Percentiles rank a stretch among this genome's conserved stretches.
Evolutionary conservation across 2,329 filamentous ascomycete genomes (phyloP).

Genomic region (Coleophoma eucalyptorum): DNA sequence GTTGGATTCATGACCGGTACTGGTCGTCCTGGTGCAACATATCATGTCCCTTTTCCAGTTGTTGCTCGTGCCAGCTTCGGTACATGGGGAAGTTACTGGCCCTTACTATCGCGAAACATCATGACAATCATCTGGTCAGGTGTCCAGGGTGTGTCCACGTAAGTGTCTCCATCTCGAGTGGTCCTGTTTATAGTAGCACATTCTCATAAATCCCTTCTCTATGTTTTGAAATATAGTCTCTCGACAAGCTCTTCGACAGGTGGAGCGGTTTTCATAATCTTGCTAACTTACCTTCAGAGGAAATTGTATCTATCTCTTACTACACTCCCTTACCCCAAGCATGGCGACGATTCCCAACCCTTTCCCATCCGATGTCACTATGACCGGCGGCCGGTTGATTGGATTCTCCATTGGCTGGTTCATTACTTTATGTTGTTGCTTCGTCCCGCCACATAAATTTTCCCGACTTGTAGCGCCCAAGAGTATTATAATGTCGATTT

Average conservation of each 20-base stretch:
- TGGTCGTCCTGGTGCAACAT: not conserved
- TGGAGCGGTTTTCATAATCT: not conserved
- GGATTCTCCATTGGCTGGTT: not conserved
- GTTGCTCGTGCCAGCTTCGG: not conserved
- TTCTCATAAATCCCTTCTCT: no score
- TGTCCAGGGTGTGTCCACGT: not conserved
- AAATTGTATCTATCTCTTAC: not conserved
- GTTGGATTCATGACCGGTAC: slow-evolving; percentile 26
- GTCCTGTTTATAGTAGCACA: no score
- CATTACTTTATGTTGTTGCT: not conserved
- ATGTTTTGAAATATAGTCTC: no score
- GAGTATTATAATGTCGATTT: slow-evolving; percentile 20
- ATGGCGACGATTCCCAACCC: not conserved
- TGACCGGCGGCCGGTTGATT: not conserved
- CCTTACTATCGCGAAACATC: not conserved
- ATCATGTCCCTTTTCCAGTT: not conserved
- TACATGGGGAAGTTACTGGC: not conserved
- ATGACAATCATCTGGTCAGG: not conserved
- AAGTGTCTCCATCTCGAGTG: no score
- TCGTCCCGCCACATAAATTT: not conserved
- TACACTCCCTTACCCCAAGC: not conserved
- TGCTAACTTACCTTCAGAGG: not conserved
- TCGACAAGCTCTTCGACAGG: no score
- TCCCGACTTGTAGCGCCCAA: slow-evolving; percentile 41
- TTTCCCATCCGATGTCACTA: not conserved